Base-by-base conservation (phyloP, 139 green algal species). In the Diplosphaera chodatii region DNA sequence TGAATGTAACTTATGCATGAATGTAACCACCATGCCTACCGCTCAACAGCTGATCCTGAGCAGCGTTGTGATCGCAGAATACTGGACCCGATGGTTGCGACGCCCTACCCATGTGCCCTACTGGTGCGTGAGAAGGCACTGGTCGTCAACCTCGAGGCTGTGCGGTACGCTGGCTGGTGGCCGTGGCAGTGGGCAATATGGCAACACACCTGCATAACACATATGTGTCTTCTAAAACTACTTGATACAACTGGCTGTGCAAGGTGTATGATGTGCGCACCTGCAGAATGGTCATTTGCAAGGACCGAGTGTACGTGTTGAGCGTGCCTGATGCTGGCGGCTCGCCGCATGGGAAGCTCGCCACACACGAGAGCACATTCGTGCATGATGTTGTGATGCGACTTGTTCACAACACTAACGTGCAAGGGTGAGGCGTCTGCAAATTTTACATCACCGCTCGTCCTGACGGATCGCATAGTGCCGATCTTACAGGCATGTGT, bases 121-220 rank as follows among this genome's bases (percentile, higher is more conserved):
- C 66, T 83, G 20, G 75, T 83, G 0, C 67, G 77, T 25, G 73
- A 80, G 29, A 79, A 79, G 40, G 77, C 77, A 4, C 63, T 83
- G 4, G 73, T 79, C 6, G 59, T 83, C 64, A 76, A 76, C 40
- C 64, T 83, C 23, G 77, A 83, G 64, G 64, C 66, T 55, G 63
- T 83, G 28, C 63, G 68, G n/a, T 34, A 15, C 30, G 64, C n/a
- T n/a, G n/a, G n/a, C n/a, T n/a, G n/a, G n/a, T n/a, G n/a, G n/a
- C n/a, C n/a, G n/a, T n/a, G n/a, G n/a, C n/a, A n/a, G n/a, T n/a
- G n/a, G n/a, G n/a, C n/a, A n/a, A n/a, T n/a, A n/a, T n/a, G n/a
- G n/a, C n/a, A n/a, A n/a, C n/a, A n/a, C n/a, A n/a, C n/a, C n/a
- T n/a, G n/a, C n/a, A n/a, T n/a, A n/a, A n/a, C n/a, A n/a, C n/a